Conservation (phyloP, 768 basidiomycete genomes). For the Solioccasus polychromus region DNA sequence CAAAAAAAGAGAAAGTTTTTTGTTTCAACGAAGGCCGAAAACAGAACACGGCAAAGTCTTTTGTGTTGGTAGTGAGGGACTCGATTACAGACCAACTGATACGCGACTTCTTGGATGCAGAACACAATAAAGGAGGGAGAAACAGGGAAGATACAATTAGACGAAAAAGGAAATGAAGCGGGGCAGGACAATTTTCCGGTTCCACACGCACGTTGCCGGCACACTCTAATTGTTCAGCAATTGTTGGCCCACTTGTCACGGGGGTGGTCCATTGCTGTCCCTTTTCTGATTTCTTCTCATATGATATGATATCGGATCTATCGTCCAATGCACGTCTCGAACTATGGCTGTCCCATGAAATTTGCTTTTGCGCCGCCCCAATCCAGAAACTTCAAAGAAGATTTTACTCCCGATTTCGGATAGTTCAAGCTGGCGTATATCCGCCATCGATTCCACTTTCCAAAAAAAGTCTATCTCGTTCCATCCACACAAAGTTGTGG, state of each 20-base stretch:
- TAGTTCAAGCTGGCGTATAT: constrained; percentile 6
- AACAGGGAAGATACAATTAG: constrained; percentile 36
- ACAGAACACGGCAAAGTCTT: constrained; percentile 26
- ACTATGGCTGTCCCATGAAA: constrained; percentile 16
- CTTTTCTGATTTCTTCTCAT: constrained; percentile 15
- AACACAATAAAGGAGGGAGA: constrained; percentile 35
- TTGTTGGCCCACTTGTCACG: constrained; percentile 12
- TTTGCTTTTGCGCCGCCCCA: constrained; percentile 23
- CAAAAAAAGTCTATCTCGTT: constrained; percentile 8
- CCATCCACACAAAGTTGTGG: constrained; percentile 12
- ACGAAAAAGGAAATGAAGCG: constrained; percentile 32
- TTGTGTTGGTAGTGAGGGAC: constrained; percentile 37
- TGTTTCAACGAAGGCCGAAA: constrained; percentile 22
- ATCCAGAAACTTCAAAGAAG: constrained; percentile 33
- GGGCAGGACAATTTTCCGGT: constrained; percentile 9
- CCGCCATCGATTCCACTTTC: constrained; percentile 12
- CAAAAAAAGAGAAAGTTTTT: constrained; percentile 34
- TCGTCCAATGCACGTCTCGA: constrained; percentile 3
- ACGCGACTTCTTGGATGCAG: constrained; percentile 24
- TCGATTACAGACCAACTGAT: constrained; percentile 25
- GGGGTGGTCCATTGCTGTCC: constrained; percentile 12
- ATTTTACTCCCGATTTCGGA: constrained; percentile 16
- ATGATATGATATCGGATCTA: constrained; percentile 26
- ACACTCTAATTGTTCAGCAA: constrained; percentile 30
- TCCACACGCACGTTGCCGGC: constrained; percentile 25